These are phyloP conservation scores for Anacardium occidentale DNA, from an alignment of 345 rosid species.

Conservation along the genomic window DNA sequence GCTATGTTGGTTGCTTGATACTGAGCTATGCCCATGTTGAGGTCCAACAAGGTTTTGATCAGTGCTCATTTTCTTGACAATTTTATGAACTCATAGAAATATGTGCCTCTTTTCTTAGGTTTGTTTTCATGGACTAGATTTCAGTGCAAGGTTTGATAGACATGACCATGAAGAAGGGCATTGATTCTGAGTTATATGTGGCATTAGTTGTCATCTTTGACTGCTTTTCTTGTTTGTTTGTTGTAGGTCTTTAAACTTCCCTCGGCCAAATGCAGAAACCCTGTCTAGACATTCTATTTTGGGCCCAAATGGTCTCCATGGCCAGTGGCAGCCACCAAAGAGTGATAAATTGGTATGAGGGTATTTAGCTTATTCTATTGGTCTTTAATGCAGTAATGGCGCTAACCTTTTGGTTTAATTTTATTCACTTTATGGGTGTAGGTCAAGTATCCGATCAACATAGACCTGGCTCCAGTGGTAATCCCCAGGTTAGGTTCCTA, in stretches of 20 bases:
- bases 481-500: conserved; percentile 66
- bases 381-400: conserved; percentile 13
- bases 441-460: conserved; percentile 79
- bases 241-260: conserved; percentile 62
- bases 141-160: conserved; percentile 6
- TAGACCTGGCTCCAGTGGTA: conserved; percentile 77
- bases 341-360: conserved; percentile 51
- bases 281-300: conserved; percentile 88
- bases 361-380: conserved; percentile 16
- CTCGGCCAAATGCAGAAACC: conserved; percentile 72
- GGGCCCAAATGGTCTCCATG: conserved; percentile 83
- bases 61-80: neutral
- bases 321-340: conserved; percentile 79
- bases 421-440: conserved; percentile 26
- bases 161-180: conserved; percentile 4
- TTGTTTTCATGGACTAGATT: neutral
- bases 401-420: conserved; percentile 20
- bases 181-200: conserved; percentile 5
- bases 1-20: neutral
- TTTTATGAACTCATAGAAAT: neutral
- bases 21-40: neutral
- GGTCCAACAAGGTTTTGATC: neutral
- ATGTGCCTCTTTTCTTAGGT: neutral
- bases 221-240: conserved; percentile 16
- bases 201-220: neutral